Evolutionary conservation across 345 rosid genomes (phyloP).

Genomic region (Hevea brasiliensis): DNA sequence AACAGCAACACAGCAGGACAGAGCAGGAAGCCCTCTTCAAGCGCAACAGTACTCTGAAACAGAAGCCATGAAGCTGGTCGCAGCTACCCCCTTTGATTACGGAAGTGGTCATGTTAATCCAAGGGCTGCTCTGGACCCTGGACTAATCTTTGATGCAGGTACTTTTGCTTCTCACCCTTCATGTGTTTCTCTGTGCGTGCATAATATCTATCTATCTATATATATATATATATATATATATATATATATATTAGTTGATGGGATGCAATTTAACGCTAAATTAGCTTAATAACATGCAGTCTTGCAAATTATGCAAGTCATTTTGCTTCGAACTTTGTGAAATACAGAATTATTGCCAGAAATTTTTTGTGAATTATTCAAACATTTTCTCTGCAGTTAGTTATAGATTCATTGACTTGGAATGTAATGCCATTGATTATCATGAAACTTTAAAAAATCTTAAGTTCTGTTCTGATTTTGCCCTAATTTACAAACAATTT

Average conservation of each 20-base stretch:
- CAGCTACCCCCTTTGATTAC: slow-evolving; percentile 92
- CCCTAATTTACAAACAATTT: too few relatives aligned
- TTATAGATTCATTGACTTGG: too few relatives aligned
- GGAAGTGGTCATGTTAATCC: slow-evolving; percentile 98
- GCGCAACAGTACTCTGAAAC: slow-evolving; percentile 89
- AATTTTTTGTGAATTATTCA: background rate
- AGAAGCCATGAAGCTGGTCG: slow-evolving; percentile 69
- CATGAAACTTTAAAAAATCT: too few relatives aligned
- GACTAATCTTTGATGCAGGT: slow-evolving; percentile 96
- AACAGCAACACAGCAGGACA: slow-evolving; percentile 70
- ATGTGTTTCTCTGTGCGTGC: too few relatives aligned
- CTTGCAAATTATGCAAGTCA: background rate
- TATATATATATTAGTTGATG: slow-evolving; percentile 1
- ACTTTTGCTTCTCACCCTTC: background rate
- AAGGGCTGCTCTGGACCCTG: slow-evolving; percentile 95
- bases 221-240: too few relatives aligned
- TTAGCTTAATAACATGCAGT: background rate
- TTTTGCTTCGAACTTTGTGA: background rate
- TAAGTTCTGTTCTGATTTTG: too few relatives aligned
- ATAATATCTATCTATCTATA: too few relatives aligned
- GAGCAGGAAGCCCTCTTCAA: slow-evolving; percentile 92
- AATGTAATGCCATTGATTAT: background rate
- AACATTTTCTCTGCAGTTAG: too few relatives aligned
- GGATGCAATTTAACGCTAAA: background rate
- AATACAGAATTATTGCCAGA: background rate